Conservation (phyloP, 768 basidiomycete genomes). For the Chiua virens region DNA sequence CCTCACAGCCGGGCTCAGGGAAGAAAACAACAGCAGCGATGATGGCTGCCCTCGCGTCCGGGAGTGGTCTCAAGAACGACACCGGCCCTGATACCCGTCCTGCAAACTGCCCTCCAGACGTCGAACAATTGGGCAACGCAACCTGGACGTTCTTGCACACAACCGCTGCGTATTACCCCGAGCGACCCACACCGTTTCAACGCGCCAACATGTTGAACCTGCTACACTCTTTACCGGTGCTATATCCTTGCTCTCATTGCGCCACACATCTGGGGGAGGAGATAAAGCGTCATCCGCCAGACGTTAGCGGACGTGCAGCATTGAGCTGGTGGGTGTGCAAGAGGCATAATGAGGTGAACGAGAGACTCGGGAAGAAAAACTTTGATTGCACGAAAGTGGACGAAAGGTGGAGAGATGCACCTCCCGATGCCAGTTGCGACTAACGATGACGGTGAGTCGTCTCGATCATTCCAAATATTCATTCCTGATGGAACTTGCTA, state of each 20-base stretch:
- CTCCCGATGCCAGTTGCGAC: conserved; percentile 85
- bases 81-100: conserved; percentile 42
- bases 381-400: conserved; percentile 85
- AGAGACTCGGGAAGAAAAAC: conserved; percentile 73
- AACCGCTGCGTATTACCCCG: conserved; percentile 93
- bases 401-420: conserved; percentile 93
- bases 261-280: conserved; percentile 78
- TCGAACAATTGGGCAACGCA: conserved; percentile 83
- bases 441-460: conserved; percentile 32
- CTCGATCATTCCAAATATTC: neutral
- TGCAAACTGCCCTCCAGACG: conserved; percentile 84
- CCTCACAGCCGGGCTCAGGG: conserved; percentile 27
- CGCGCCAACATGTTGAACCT: conserved; percentile 83
- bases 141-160: conserved; percentile 98
- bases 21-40: conserved; percentile 33
- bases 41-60: conserved; percentile 35
- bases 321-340: conserved; percentile 88
- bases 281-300: conserved; percentile 66
- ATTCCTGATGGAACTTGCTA: neutral
- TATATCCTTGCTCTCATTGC: conserved; percentile 90
- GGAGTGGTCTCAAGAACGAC: conserved; percentile 27
- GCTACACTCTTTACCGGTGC: conserved; percentile 69
- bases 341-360: conserved; percentile 91
- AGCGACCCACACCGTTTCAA: conserved; percentile 70
- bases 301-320: conserved; percentile 66